Conservation (phyloP, 331 rosid species). For the Erythrophleum ivorense region DNA sequence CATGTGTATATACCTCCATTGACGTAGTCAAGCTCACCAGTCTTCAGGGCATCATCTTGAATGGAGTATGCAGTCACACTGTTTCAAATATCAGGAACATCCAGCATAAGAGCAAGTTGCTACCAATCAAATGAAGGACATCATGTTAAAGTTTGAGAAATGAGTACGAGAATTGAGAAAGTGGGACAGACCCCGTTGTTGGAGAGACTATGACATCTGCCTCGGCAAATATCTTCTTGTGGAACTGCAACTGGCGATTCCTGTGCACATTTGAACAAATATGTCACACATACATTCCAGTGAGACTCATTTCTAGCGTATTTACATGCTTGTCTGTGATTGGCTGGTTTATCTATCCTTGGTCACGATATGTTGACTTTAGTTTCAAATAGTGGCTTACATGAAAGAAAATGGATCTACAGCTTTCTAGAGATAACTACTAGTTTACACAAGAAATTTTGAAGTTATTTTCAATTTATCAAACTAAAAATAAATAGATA, state of each 20-base stretch:
- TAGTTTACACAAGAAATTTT: no score
- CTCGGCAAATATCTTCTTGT: slow-evolving; percentile 62
- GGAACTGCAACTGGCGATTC: slow-evolving; percentile 84
- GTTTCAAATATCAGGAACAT: slow-evolving; percentile 28
- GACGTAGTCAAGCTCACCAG: slow-evolving; percentile 94
- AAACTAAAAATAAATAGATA: no score
- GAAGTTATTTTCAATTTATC: no score
- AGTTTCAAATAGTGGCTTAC: neutral
- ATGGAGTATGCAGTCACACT: slow-evolving; percentile 93
- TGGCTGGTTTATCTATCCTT: neutral
- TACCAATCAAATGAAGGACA: neutral
- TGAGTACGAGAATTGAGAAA: neutral
- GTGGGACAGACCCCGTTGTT: slow-evolving; percentile 69
- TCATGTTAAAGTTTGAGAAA: slow-evolving; percentile 36
- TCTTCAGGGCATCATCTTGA: slow-evolving; percentile 71
- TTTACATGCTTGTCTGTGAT: neutral
- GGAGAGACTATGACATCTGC: slow-evolving; percentile 94
- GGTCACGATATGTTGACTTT: neutral
- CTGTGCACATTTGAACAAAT: slow-evolving; percentile 47
- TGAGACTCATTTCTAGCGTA: neutral
- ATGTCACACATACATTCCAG: neutral
- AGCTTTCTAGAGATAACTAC: no score
- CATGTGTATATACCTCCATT: slow-evolving; percentile 72
- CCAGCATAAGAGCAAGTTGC: slow-evolving; percentile 4
- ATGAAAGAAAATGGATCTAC: no score